These are phyloP conservation scores for Macaranga tanarius DNA, from an alignment of 441 rosid species.

Conservation along the genomic window DNA sequence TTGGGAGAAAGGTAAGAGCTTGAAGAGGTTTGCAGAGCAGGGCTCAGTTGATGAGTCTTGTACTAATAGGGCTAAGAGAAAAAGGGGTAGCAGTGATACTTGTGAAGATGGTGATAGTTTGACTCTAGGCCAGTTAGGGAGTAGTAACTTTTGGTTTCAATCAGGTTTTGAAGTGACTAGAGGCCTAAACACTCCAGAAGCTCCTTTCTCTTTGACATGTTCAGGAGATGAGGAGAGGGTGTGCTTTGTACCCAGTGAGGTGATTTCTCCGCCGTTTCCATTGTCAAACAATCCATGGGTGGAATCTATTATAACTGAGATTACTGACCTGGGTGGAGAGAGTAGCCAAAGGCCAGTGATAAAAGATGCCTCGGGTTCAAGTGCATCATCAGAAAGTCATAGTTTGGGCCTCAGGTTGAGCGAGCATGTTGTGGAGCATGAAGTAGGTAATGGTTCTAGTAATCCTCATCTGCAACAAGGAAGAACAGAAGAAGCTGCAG, in stretches of 20 bases:
- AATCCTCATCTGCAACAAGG: slow-evolving; percentile 44
- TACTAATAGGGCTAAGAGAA: slow-evolving; percentile 68
- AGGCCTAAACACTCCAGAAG: slow-evolving; percentile 39
- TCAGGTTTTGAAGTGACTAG: slow-evolving; percentile 40
- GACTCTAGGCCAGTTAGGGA: slow-evolving; percentile 44
- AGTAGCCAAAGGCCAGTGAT: slow-evolving; percentile 49
- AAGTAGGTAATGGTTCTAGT: slow-evolving; percentile 55
- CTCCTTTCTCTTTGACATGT: slow-evolving; percentile 73
- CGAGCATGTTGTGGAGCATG: slow-evolving; percentile 45
- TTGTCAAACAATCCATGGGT: slow-evolving; percentile 73
- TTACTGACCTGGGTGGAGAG: slow-evolving; percentile 60
- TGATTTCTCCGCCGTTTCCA: slow-evolving; percentile 64
- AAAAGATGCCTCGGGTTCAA: slow-evolving; percentile 76
- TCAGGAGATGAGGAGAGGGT: slow-evolving; percentile 69
- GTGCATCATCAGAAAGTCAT: slow-evolving; percentile 70
- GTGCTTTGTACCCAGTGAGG: slow-evolving; percentile 68
- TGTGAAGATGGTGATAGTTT: slow-evolving; percentile 40
- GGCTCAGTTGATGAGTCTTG: slow-evolving; percentile 53
- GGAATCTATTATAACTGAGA: slow-evolving; percentile 65
- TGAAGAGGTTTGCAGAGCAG: slow-evolving; percentile 85
- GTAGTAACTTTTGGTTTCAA: slow-evolving; percentile 72
- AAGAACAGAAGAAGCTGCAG: slow-evolving; percentile 37
- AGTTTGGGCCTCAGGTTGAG: slow-evolving; percentile 51
- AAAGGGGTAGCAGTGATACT: slow-evolving; percentile 43
- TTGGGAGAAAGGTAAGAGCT: slow-evolving; percentile 76